Percentiles rank a stretch among this genome's conserved stretches.
Evolutionary conservation across 176 grass and related monocot genomes (phyloP).

Genomic region (Carex cristatella): DNA sequence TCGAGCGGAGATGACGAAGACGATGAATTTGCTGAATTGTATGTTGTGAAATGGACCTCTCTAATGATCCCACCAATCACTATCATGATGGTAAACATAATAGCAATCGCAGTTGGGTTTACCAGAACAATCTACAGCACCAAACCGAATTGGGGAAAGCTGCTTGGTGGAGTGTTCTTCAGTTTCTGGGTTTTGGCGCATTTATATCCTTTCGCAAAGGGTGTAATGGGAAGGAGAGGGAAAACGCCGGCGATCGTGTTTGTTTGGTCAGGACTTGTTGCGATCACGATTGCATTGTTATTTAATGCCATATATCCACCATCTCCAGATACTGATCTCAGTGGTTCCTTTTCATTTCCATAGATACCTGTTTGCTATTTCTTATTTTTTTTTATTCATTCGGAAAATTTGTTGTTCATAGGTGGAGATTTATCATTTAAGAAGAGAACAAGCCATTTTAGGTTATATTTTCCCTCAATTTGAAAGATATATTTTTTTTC

Average conservation of each 20-base stretch:
- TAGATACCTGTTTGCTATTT: conserved; percentile 5
- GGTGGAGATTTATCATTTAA: neutral
- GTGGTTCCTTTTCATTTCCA: conserved; percentile 10
- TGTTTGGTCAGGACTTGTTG: conserved; percentile 12
- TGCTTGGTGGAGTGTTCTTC: conserved; percentile 19
- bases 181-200: conserved; percentile 24
- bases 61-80: conserved; percentile 19
- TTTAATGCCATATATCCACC: neutral
- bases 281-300: conserved; percentile 20
- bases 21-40: conserved; percentile 18
- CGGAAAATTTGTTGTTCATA: conserved; percentile 4
- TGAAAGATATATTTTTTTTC: neutral
- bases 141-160: conserved; percentile 8
- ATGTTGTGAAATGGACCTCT: conserved; percentile 20
- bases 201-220: conserved; percentile 22
- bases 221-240: conserved; percentile 13
- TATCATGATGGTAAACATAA: conserved; percentile 25
- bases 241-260: conserved; percentile 19
- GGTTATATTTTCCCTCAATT: neutral
- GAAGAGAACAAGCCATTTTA: neutral
- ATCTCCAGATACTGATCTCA: conserved; percentile 4
- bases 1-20: conserved; percentile 11
- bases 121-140: neutral
- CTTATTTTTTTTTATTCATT: neutral
- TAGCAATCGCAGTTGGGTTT: conserved; percentile 12